phyloP scores from a whole-genome alignment of 306 rosid species.

The Trifolium pratense region DNA sequence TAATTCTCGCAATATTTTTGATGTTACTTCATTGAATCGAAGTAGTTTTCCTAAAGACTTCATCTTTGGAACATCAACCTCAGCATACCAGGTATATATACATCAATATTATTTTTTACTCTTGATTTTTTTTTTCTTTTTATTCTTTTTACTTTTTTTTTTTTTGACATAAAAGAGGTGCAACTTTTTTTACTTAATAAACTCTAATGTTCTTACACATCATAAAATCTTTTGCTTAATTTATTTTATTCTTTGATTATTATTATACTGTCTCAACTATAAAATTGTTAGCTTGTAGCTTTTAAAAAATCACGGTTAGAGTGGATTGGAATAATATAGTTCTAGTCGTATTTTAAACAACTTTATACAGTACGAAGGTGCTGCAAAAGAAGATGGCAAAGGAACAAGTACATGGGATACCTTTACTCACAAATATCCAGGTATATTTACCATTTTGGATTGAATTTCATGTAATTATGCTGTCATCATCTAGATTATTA shows the following conservation, averaged over 20 bases:
- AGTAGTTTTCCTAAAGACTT: conserved; percentile 40
- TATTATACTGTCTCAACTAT: background rate
- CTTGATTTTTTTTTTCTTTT: background rate
- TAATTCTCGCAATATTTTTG: background rate
- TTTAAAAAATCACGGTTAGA: background rate
- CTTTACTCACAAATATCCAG: conserved; percentile 54
- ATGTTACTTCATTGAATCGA: conserved; percentile 46
- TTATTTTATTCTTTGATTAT: background rate
- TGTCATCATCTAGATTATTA: no score
- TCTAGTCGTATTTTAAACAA: no score
- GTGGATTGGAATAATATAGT: no score
- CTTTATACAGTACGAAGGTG: conserved; percentile 60
- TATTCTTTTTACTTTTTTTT: no score
- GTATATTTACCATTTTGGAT: background rate
- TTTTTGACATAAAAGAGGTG: no score
- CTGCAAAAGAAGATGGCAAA: conserved; percentile 54
- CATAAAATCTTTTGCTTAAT: background rate
- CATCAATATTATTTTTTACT: background rate
- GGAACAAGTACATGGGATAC: conserved; percentile 62
- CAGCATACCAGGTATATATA: conserved; percentile 48
- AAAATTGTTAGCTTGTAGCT: background rate
- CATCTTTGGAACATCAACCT: conserved; percentile 43
- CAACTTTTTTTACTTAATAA: no score
- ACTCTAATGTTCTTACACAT: no score
- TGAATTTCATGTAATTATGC: no score